Conservation (phyloP, 371 early-diverging fungal species). For the Mucor irregularis region DNA sequence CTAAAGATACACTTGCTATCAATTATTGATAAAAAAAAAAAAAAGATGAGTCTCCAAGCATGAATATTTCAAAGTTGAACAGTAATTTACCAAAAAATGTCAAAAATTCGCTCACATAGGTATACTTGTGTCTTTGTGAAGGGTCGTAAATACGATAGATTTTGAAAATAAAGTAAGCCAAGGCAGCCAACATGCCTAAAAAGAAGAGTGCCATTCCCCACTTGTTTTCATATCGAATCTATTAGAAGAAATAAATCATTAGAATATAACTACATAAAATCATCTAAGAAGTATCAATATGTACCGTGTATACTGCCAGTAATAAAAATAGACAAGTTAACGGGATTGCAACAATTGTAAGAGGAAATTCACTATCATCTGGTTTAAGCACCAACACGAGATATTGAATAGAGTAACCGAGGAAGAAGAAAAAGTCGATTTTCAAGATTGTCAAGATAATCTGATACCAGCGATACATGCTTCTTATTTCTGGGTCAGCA, state of each 20-base stretch:
- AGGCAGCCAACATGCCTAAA: constrained; percentile 64
- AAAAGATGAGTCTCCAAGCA: background rate
- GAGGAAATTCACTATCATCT: constrained; percentile 75
- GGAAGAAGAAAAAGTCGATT: constrained; percentile 85
- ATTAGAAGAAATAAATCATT: background rate
- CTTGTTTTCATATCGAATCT: constrained; percentile 49
- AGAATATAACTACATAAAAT: background rate
- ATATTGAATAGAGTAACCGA: constrained; percentile 88
- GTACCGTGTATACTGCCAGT: constrained; percentile 79
- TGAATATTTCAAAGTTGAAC: background rate
- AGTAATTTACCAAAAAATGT: constrained; percentile 79
- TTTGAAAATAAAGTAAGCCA: constrained; percentile 87
- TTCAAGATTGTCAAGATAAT: constrained; percentile 85
- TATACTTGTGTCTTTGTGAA: constrained; percentile 59
- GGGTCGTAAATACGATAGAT: constrained; percentile 77
- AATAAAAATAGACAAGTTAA: constrained; percentile 70
- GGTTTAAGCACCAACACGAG: constrained; percentile 71
- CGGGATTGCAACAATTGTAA: constrained; percentile 85
- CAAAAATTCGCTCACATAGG: constrained; percentile 69
- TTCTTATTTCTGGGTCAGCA: constrained; percentile 62
- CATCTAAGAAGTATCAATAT: no score
- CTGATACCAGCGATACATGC: constrained; percentile 83
- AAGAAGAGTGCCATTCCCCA: constrained; percentile 68
- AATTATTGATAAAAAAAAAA: constrained; percentile 4
- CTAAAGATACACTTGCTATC: constrained; percentile 71